Base-by-base conservation (phyloP, 2,329 filamentous ascomycete genomes). In the Xylaria sp. region DNA sequence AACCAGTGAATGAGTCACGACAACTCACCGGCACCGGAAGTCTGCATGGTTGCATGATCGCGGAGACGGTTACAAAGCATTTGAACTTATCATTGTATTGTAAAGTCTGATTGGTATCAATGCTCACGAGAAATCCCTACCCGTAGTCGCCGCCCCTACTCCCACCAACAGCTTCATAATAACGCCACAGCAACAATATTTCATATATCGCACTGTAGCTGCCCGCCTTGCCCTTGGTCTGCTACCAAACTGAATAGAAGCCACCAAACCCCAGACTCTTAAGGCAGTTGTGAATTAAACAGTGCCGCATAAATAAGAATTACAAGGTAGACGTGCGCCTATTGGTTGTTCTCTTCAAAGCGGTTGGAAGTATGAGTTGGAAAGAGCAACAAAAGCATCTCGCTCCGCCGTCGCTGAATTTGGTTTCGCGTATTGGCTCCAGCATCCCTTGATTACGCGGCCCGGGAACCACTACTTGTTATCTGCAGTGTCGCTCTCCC, bases 1-100 rank as follows among this genome's bases (percentile, higher is more conserved):
- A 2, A 11, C n/a, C 17, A 6, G 23, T 19, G 17, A 40, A 56
- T 63, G 61, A 63, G 50, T 63, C 61, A 63, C 56, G 42, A 14
- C 6, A 43, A 47, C 47, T 14, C 50, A 45, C 56, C 61, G 61
- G 51, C 56, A n/a, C 45, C 60, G 60, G 60, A 51, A 51, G 17
- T 52, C 47, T 5, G 37, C 45, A 46, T 35, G 4, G 12, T 31
- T 3, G 6, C n/a, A 37, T 2, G 21, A 37, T 21, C 38, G 40
- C 38, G 28, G 17, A 53, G 9, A 46, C 38, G 8, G 17, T 23
- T 15, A 49, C n/a, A 21, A 43, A 35, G 31, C 21, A 31, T 50
- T 8, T 25, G 6, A 17, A 42, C n/a, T n/a, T n/a, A n/a, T n/a
- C n/a, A n/a, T n/a, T n/a, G 25, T 4, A 33, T 40, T 9, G 15